Evolutionary conservation across 2,329 filamentous ascomycete genomes (phyloP).

Genomic region (Colletotrichum sp.): DNA sequence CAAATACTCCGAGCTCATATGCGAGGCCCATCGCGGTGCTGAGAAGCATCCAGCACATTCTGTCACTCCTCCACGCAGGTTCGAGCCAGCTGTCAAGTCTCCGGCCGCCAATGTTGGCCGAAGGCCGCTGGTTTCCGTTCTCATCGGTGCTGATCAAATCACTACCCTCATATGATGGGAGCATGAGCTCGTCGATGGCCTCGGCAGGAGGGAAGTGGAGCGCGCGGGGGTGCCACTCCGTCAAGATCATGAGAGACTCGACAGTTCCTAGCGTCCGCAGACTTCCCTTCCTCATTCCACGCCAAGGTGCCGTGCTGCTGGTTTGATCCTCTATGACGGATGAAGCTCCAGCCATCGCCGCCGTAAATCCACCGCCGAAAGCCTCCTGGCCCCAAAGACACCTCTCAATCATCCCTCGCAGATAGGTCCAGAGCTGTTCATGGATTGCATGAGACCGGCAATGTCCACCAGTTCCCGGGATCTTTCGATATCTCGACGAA

Average conservation of each 20-base stretch:
- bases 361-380: conserved; percentile 81
- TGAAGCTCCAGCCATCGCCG: conserved; percentile 13
- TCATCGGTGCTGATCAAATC: conserved; percentile 47
- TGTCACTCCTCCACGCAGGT: conserved; percentile 91
- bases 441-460: conserved; percentile 92
- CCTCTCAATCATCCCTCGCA: conserved; percentile 93
- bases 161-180: conserved; percentile 62
- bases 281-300: conserved; percentile 76
- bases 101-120: conserved; percentile 75
- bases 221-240: conserved; percentile 95
- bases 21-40: conserved; percentile 89
- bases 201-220: conserved; percentile 92
- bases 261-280: conserved; percentile 91
- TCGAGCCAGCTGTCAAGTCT: conserved; percentile 96
- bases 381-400: conserved; percentile 97
- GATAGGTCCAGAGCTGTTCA: conserved; percentile 92
- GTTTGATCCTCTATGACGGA: conserved; percentile 54
- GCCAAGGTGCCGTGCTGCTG: conserved; percentile 73
- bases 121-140: conserved; percentile 45
- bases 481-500: conserved; percentile 82
- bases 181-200: conserved; percentile 71
- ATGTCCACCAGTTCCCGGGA: conserved; percentile 79
- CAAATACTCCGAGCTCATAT: conserved; percentile 95
- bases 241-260: conserved; percentile 91
- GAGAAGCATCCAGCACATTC: conserved; percentile 98